A percentile compares a stretch with the other conserved stretches of the same genome.
Conservation (phyloP, 2,329 filamentous ascomycete species). For the Mollisia scopiformis region DNA sequence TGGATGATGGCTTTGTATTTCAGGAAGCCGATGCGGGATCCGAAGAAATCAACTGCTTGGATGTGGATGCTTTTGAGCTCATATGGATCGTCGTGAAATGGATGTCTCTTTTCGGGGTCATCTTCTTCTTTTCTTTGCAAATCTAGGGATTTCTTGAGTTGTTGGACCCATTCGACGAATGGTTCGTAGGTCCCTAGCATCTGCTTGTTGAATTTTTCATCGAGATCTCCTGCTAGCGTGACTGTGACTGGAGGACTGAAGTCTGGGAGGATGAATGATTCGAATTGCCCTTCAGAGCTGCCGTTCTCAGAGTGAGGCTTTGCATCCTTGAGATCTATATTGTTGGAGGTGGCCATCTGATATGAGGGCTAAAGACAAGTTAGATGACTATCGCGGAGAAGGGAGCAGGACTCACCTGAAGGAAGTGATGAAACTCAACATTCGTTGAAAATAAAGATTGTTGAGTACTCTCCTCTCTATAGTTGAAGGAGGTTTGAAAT, state of each 20-base stretch:
- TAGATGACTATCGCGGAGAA: not conserved
- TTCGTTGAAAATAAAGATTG: not conserved
- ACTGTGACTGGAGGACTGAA: not conserved
- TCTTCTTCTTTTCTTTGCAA: slow-evolving; percentile 1
- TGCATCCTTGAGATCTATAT: slow-evolving; percentile 1
- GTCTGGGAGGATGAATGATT: not conserved
- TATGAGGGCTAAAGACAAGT: not conserved
- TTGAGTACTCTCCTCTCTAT: not conserved
- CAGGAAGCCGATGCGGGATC: slow-evolving; percentile 53
- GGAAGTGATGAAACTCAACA: not conserved
- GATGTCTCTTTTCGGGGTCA: slow-evolving; percentile 43
- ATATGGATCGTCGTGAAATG: slow-evolving; percentile 57
- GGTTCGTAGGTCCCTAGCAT: not conserved
- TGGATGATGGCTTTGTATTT: slow-evolving; percentile 53
- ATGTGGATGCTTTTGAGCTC: slow-evolving; percentile 51
- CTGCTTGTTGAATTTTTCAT: not conserved
- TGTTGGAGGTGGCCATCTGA: not conserved
- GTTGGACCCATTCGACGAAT: not conserved
- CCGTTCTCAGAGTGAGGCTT: not conserved
- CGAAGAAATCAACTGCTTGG: slow-evolving; percentile 58
- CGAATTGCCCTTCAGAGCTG: not conserved
- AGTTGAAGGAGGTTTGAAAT: not conserved
- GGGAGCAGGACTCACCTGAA: not conserved
- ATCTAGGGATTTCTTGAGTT: slow-evolving; percentile 2
- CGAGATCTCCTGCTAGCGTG: slow-evolving; percentile 1